phyloP scores from a whole-genome alignment of 805 yeast species.

The Scheffersomyces coipomensis region DNA sequence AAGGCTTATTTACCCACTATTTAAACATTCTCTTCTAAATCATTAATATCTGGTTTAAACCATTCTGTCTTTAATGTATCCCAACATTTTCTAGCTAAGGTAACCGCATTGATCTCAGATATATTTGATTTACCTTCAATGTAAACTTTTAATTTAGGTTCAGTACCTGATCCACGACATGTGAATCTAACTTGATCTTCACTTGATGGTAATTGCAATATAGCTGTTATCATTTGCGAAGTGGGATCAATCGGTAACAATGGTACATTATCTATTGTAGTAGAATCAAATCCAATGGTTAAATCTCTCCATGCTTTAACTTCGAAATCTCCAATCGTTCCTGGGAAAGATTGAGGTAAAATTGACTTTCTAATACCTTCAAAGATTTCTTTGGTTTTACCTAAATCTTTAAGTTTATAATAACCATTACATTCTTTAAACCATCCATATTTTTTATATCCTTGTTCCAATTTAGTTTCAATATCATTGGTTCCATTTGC shows the following conservation, averaged over 20 bases:
- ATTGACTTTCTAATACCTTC: constrained; percentile 41
- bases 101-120: constrained; percentile 45
- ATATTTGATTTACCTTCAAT: constrained; percentile 65
- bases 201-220: constrained; percentile 23
- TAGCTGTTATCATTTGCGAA: constrained; percentile 86
- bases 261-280: constrained; percentile 58
- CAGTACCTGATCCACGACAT: constrained; percentile 94
- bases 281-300: constrained; percentile 77
- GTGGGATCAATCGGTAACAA: constrained; percentile 64
- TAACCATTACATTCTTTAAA: constrained; percentile 87
- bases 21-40: constrained; percentile 29
- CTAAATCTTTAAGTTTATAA: constrained; percentile 60
- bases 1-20: no score
- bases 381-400: constrained; percentile 56
- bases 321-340: constrained; percentile 51
- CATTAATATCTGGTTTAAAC: constrained; percentile 60
- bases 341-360: constrained; percentile 37
- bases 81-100: constrained; percentile 70
- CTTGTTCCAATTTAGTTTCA: constrained; percentile 51
- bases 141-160: constrained; percentile 89
- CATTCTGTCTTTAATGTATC: constrained; percentile 51
- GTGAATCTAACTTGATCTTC: constrained; percentile 60
- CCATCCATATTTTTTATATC: constrained; percentile 69
- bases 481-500: constrained; percentile 30
- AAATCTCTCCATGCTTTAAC: constrained; percentile 79